Percentiles rank a stretch among this genome's conserved stretches.
phyloP scores from a whole-genome alignment of 257 asterid species.

The Rubia yunnanensis region DNA sequence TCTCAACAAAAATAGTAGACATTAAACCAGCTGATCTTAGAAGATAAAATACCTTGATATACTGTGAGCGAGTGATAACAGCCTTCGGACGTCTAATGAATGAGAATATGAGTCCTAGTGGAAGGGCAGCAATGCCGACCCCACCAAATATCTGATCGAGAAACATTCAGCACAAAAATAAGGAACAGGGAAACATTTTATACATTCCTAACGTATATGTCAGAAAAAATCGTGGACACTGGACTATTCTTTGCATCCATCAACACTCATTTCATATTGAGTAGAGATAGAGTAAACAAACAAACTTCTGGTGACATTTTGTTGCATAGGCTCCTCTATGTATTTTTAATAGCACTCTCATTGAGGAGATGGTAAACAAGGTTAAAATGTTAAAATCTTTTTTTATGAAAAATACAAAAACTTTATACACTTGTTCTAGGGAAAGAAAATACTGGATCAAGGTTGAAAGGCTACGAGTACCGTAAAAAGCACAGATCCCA shows the following conservation, averaged over 20 bases:
- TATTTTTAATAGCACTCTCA: background rate
- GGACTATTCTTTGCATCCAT: background rate
- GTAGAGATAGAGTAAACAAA: background rate
- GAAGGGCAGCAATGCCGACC: slow-evolving; percentile 96
- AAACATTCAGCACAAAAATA: slow-evolving; percentile 18
- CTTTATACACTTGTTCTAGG: too few species aligned
- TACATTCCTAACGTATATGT: background rate
- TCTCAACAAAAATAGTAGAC: slow-evolving; percentile 3
- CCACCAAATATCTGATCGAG: slow-evolving; percentile 86
- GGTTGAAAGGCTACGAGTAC: slow-evolving; percentile 30
- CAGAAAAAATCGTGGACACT: background rate
- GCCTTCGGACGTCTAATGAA: slow-evolving; percentile 98
- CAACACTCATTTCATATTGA: too few species aligned
- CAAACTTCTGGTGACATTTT: background rate
- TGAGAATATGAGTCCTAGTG: slow-evolving; percentile 87
- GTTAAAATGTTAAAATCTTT: background rate
- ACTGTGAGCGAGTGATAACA: slow-evolving; percentile 96
- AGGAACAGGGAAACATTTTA: background rate
- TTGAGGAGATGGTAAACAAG: background rate
- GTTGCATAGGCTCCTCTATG: background rate
- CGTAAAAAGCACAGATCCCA: slow-evolving; percentile 89
- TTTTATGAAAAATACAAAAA: background rate
- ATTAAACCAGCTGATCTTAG: background rate
- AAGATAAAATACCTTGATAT: slow-evolving; percentile 64
- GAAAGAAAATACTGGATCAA: background rate